Evolutionary conservation across 192 early-diverging fungal genomes (phyloP).

Genomic region (Backusella tuberculispora): DNA sequence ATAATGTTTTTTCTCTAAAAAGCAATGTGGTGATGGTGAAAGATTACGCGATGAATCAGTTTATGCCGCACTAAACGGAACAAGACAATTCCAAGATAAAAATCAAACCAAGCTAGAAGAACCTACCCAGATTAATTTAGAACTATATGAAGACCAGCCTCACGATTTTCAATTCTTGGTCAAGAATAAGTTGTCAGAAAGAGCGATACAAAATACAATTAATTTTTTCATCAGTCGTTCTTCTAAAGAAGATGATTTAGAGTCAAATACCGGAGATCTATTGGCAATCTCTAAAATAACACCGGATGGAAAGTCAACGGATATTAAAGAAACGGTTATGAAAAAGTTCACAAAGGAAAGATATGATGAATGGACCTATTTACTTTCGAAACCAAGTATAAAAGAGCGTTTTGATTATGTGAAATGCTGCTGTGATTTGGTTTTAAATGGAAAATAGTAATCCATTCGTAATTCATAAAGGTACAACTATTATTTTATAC

Average conservation of each 20-base stretch:
- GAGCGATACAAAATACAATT: slow-evolving; percentile 15
- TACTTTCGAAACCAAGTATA: background rate
- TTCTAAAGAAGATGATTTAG: background rate
- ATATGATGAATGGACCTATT: background rate
- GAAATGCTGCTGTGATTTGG: background rate
- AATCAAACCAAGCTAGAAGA: background rate
- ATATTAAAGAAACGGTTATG: background rate
- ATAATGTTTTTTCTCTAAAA: background rate
- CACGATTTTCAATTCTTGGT: slow-evolving; percentile 53
- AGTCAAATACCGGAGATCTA: background rate
- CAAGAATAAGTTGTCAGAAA: background rate
- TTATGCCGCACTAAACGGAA: slow-evolving; percentile 45
- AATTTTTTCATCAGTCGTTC: slow-evolving; percentile 14
- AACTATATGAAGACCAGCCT: slow-evolving; percentile 55
- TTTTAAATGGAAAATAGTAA: background rate
- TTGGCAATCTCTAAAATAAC: background rate
- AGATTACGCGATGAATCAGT: slow-evolving; percentile 52
- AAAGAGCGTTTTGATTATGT: slow-evolving; percentile 6
- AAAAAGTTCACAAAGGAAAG: background rate
- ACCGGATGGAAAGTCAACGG: background rate
- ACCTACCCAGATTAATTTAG: slow-evolving; percentile 40
- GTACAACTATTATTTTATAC: too few species aligned
- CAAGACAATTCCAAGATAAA: slow-evolving; percentile 3
- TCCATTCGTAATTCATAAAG: too few species aligned
- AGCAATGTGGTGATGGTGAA: slow-evolving; percentile 51